Percentiles rank a stretch among this genome's conserved stretches.
Evolutionary conservation across 805 yeast genomes (phyloP).

Genomic region (Tetrapisispora iriomotensis): DNA sequence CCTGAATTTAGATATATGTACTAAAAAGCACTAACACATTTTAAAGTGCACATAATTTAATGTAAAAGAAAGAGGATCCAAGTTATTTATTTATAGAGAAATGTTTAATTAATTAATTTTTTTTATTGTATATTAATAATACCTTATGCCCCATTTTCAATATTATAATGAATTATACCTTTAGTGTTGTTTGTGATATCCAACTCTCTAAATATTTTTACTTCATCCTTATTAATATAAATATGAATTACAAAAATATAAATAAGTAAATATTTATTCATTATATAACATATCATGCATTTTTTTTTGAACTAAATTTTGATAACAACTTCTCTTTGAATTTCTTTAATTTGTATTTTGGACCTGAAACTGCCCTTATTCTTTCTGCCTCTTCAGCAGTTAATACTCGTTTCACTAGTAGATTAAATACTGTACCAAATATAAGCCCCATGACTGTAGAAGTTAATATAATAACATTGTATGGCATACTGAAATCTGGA

Average conservation of each 20-base stretch:
- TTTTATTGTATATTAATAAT: no score
- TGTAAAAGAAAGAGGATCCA: no score
- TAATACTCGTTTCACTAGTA: slow-evolving; percentile 62
- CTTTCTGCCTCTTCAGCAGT: slow-evolving; percentile 60
- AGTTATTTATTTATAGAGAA: no score
- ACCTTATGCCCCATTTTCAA: no score
- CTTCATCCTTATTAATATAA: neutral
- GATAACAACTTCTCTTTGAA: slow-evolving; percentile 2
- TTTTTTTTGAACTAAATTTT: slow-evolving; percentile 1
- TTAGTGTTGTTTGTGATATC: no score
- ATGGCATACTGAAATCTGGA: slow-evolving; percentile 98
- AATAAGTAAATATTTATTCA: neutral
- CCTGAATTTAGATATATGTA: slow-evolving; percentile 41
- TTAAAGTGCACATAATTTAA: neutral
- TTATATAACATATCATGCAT: neutral
- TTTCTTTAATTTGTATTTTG: slow-evolving; percentile 16
- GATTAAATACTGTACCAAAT: slow-evolving; percentile 77
- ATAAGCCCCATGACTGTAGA: slow-evolving; percentile 89
- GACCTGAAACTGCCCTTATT: slow-evolving; percentile 9
- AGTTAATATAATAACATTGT: slow-evolving; percentile 88
- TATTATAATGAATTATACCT: no score
- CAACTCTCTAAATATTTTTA: no score
- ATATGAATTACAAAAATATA: neutral
- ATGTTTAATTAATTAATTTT: no score
- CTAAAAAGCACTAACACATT: slow-evolving; percentile 10